A percentile compares a stretch with the other conserved stretches of the same genome.
Evolutionary conservation across 106 monocot species (phyloP).

Genomic region (Narthecium ossifragum): DNA sequence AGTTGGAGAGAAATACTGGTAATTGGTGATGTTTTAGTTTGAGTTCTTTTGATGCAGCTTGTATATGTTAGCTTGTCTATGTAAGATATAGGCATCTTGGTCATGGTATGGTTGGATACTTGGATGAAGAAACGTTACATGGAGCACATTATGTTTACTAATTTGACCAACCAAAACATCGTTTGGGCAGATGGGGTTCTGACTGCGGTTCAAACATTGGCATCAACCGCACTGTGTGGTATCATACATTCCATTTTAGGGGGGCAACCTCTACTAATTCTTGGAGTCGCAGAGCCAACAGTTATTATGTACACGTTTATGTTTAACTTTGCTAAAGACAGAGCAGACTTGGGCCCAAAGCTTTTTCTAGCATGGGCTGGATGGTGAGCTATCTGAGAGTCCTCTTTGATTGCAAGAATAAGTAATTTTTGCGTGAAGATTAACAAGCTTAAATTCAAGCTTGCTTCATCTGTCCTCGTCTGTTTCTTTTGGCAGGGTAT

Average conservation of each 20-base stretch:
- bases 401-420: not conserved
- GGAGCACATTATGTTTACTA: not conserved
- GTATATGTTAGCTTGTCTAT: too few species aligned
- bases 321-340: slow-evolving; percentile 75
- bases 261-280: slow-evolving; percentile 74
- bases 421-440: not conserved
- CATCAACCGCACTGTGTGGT: slow-evolving; percentile 73
- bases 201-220: slow-evolving; percentile 81
- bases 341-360: slow-evolving; percentile 49
- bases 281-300: slow-evolving; percentile 81
- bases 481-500: slow-evolving; percentile 51
- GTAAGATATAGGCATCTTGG: too few species aligned
- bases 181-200: slow-evolving; percentile 51
- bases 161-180: not conserved
- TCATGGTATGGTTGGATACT: too few species aligned
- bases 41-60: too few species aligned
- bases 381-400: slow-evolving; percentile 34
- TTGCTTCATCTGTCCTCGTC: not conserved
- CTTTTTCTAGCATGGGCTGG: slow-evolving; percentile 85
- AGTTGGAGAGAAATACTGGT: slow-evolving; percentile 79
- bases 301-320: slow-evolving; percentile 95
- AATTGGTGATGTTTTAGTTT: not conserved
- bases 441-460: not conserved
- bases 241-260: slow-evolving; percentile 77
- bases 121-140: too few species aligned